Evolutionary conservation across 192 early-diverging fungal species (phyloP).

Genomic region (Linnemannia zychae): DNA sequence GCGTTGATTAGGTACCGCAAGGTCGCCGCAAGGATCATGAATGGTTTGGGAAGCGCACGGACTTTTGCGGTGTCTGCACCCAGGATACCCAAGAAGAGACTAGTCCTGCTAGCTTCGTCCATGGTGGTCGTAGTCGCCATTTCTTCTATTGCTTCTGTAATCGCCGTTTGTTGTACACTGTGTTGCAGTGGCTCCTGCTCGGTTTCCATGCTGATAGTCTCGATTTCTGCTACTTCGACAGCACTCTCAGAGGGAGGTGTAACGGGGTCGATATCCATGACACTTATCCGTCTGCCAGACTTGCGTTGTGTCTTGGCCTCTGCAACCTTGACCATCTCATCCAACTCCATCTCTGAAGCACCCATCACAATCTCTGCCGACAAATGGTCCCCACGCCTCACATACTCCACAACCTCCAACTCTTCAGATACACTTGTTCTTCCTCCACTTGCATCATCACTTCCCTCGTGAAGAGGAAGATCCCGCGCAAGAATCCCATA

Average conservation of each 20-base stretch:
- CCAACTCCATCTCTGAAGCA: constrained; percentile 33
- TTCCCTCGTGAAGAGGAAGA: not conserved
- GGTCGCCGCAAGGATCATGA: constrained; percentile 47
- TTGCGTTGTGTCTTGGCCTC: not conserved
- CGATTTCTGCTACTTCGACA: not conserved
- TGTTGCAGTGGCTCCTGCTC: not conserved
- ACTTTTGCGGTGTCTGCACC: constrained; percentile 33
- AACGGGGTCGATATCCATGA: constrained; percentile 21
- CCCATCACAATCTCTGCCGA: constrained; percentile 44
- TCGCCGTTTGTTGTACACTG: not conserved
- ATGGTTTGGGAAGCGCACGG: constrained; percentile 31
- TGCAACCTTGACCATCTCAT: constrained; percentile 23
- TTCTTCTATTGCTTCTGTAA: not conserved
- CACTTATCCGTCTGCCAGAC: constrained; percentile 13
- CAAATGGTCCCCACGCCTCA: constrained; percentile 59
- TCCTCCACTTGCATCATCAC: not conserved
- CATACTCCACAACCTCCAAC: constrained; percentile 56
- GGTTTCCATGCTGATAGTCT: not conserved
- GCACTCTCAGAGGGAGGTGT: not conserved
- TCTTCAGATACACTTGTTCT: too few relatives aligned
- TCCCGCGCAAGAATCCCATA: constrained; percentile 51
- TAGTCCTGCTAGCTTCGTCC: constrained; percentile 39
- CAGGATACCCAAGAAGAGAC: constrained; percentile 45
- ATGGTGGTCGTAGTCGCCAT: not conserved
- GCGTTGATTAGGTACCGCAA: constrained; percentile 61